Evolutionary conservation across 805 yeast species (phyloP).

Genomic region (Cyberlindnera samutprakarnensis): DNA sequence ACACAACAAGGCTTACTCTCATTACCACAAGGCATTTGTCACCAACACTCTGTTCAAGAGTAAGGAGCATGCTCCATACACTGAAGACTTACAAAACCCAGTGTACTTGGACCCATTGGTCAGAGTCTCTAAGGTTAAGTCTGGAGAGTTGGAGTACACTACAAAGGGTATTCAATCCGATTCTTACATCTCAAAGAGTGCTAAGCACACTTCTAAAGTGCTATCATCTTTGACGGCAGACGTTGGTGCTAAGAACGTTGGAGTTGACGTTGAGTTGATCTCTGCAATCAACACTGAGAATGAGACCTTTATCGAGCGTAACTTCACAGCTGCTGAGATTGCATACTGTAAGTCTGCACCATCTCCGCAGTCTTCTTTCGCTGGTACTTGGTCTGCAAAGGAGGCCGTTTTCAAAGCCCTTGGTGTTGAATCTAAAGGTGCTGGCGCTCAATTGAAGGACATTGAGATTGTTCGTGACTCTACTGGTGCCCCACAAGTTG

Average conservation of each 20-base stretch:
- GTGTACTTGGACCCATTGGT: constrained; percentile 97
- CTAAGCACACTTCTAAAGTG: constrained; percentile 58
- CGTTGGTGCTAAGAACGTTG: constrained; percentile 54
- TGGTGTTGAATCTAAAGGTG: constrained; percentile 85
- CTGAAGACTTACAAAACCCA: constrained; percentile 76
- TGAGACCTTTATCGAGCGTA: constrained; percentile 85
- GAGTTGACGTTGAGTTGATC: constrained; percentile 94
- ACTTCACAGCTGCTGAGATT: constrained; percentile 79
- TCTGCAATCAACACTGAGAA: constrained; percentile 77
- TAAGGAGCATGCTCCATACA: constrained; percentile 90
- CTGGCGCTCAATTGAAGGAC: constrained; percentile 88
- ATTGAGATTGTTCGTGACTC: constrained; percentile 76
- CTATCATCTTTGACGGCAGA: constrained; percentile 46
- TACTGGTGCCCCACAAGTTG: constrained; percentile 71
- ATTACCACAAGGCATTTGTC: constrained; percentile 92
- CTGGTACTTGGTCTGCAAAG: constrained; percentile 99
- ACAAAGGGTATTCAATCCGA: constrained; percentile 43
- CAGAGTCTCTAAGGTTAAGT: constrained; percentile 31
- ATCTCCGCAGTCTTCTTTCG: constrained; percentile 78
- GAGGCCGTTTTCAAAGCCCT: constrained; percentile 98
- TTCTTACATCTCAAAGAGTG: constrained; percentile 36
- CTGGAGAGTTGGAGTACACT: constrained; percentile 39
- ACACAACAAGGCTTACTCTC: constrained; percentile 85
- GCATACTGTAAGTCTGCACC: constrained; percentile 71
- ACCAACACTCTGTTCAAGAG: constrained; percentile 87